Conservation (phyloP, 768 basidiomycete genomes). For the Thelephora aurantiotincta region DNA sequence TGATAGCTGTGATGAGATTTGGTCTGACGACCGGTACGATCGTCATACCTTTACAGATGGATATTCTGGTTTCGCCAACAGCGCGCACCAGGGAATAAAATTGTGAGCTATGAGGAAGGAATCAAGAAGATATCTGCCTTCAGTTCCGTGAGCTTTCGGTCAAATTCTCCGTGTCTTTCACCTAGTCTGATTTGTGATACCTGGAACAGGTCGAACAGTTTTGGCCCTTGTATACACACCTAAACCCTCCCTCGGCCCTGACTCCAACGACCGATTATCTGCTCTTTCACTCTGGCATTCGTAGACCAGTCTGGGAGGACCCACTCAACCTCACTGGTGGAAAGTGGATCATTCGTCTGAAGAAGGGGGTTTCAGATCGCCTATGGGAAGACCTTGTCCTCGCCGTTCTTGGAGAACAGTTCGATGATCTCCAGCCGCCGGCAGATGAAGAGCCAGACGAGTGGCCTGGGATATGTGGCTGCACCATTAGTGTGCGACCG, state of each 20-base stretch:
- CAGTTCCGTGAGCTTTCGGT: slow-evolving; percentile 41
- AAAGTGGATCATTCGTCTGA: slow-evolving; percentile 90
- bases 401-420: slow-evolving; percentile 83
- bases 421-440: slow-evolving; percentile 44
- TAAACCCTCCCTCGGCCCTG: slow-evolving; percentile 72
- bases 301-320: slow-evolving; percentile 93
- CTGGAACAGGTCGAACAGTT: slow-evolving; percentile 73
- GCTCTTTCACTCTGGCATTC: slow-evolving; percentile 75
- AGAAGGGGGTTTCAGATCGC: slow-evolving; percentile 82
- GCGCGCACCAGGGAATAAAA: slow-evolving; percentile 79
- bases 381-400: slow-evolving; percentile 85
- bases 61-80: slow-evolving; percentile 89
- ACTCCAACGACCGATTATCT: slow-evolving; percentile 85
- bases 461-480: slow-evolving; percentile 83
- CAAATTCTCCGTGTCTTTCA: no score
- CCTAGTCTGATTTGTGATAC: background rate
- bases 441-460: slow-evolving; percentile 25
- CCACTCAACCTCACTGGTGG: slow-evolving; percentile 78
- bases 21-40: slow-evolving; percentile 1
- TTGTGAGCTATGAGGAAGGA: slow-evolving; percentile 85
- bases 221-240: slow-evolving; percentile 89
- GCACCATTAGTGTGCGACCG: slow-evolving; percentile 86
- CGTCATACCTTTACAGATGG: slow-evolving; percentile 79
- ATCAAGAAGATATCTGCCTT: slow-evolving; percentile 88
- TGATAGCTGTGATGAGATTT: slow-evolving; percentile 12